Evolutionary conservation across 2,329 filamentous ascomycete species (phyloP).

Genomic region (Colletotrichum echinochloae): DNA sequence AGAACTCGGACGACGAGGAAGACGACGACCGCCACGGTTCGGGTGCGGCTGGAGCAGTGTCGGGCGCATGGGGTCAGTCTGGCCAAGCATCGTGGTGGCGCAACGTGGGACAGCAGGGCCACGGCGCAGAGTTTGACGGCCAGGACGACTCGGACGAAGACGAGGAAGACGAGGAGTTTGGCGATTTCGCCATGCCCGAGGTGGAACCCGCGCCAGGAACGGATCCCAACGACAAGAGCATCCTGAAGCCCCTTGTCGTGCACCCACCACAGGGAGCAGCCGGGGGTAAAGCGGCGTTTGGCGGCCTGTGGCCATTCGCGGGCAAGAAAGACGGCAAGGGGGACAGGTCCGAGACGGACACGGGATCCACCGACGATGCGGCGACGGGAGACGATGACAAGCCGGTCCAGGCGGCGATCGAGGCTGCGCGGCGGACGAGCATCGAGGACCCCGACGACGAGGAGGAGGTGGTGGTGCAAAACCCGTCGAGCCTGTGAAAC

Average conservation of each 20-base stretch:
- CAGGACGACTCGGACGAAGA: conserved; percentile 62
- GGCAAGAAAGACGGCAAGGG: conserved; percentile 50
- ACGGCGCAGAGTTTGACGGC: conserved; percentile 54
- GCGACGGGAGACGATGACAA: conserved; percentile 54
- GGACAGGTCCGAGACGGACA: conserved; percentile 44
- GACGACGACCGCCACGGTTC: conserved; percentile 53
- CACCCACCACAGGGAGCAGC: conserved; percentile 60
- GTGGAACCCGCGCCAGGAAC: conserved; percentile 50
- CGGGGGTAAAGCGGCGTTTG: conserved; percentile 52
- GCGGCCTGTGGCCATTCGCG: conserved; percentile 69
- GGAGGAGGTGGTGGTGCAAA: conserved; percentile 54
- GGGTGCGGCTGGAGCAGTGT: conserved; percentile 45
- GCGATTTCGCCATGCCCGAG: conserved; percentile 76
- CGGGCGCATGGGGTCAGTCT: conserved; percentile 42
- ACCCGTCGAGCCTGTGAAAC: conserved; percentile 30
- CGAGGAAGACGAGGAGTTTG: conserved; percentile 73
- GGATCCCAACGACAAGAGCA: conserved; percentile 54
- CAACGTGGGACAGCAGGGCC: conserved; percentile 50
- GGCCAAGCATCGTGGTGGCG: conserved; percentile 64
- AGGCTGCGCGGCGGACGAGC: conserved; percentile 67
- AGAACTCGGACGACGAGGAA: conserved; percentile 65
- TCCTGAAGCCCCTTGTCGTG: conserved; percentile 67
- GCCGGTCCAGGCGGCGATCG: conserved; percentile 59
- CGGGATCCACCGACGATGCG: conserved; percentile 45
- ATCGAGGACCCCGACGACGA: conserved; percentile 71